Base-by-base conservation (phyloP, 805 yeast species). In the Candida dendrica region DNA sequence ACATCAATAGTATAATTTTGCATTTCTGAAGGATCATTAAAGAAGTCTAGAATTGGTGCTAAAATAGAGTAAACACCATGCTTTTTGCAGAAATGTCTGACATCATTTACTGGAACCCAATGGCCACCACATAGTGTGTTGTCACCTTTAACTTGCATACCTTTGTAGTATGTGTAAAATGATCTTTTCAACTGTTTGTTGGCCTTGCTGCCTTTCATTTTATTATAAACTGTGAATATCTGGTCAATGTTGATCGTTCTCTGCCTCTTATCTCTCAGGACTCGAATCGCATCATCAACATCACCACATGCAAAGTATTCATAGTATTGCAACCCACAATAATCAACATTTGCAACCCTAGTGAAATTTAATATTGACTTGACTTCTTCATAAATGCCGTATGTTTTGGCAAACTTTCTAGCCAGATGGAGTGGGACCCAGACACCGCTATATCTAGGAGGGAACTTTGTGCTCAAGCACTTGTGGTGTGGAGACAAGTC, bases 61-160 rank as follows among this genome's bases (percentile, higher is more conserved):
- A 54, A 15, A 20, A 36, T 38, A 1, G 36, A 39, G 13, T 31
- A 24, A 8, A 56, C 24, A 0, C 53, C 57, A 35, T 53, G 55
- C 37, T 48, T 45, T 11, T 18, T 31, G 11, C 52, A 39, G 40
- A 53, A 55, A 15, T 42, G 41, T 18, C 36, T 33, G 2, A 46
- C 61, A 10, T 38, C 42, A 4, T 33, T 37, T 1, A 41, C 24
- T 14, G 47, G 39, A 20, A 57, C 48, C 63, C 63, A 59, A 31
- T 46, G 50, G 1, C 63, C 63, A 18, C 63, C 63, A 42, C 58
- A 53, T 7, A 59, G 36, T 1, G 63, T 48, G 1, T 37, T 37
- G 17, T 59, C 63, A 34, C 48, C 48, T 42, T 43, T 46, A 11
- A 43, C 41, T 13, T 35, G 27, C 7, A 53, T 29, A 9, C 42